phyloP scores from a whole-genome alignment of 805 yeast species.

The Wickerhamiella lipophila region DNA sequence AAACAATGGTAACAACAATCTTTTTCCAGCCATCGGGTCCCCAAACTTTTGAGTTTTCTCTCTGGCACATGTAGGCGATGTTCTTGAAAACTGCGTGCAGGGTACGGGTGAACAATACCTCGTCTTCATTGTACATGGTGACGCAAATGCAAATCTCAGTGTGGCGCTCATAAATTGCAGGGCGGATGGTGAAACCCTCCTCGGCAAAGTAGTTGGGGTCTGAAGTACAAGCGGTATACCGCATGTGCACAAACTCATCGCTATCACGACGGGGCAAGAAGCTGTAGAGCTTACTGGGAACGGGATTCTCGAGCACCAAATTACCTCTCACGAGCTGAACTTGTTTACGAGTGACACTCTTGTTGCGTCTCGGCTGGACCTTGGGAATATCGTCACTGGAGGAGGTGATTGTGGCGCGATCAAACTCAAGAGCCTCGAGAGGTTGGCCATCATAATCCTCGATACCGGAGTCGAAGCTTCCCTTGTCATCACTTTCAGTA shows the following conservation, averaged over 20 bases:
- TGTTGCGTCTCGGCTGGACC: conserved; percentile 47
- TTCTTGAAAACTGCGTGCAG: conserved; percentile 90
- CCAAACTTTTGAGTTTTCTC: conserved; percentile 80
- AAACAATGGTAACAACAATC: conserved; percentile 77
- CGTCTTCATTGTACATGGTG: conserved; percentile 97
- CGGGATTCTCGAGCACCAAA: conserved; percentile 83
- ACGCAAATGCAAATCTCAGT: conserved; percentile 85
- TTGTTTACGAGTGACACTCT: conserved; percentile 56
- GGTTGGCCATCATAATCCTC: conserved; percentile 14
- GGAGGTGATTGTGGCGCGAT: conserved; percentile 11
- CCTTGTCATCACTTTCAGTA: conserved; percentile 6
- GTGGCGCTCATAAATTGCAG: conserved; percentile 77
- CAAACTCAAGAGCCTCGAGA: conserved; percentile 1
- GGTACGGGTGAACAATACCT: conserved; percentile 77
- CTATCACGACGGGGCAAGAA: conserved; percentile 78
- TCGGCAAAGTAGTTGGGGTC: conserved; percentile 75
- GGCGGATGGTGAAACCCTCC: conserved; percentile 75
- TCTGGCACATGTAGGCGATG: conserved; percentile 70
- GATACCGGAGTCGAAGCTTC: conserved; percentile 10
- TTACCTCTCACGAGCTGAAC: conserved; percentile 68
- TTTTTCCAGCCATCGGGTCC: conserved; percentile 96
- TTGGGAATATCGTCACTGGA: conserved; percentile 16
- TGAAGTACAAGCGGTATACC: conserved; percentile 92
- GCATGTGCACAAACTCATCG: conserved; percentile 91
- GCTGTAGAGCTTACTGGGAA: conserved; percentile 75